Base-by-base conservation (phyloP, 148 eudicot genomes). In the Cornus florida region DNA sequence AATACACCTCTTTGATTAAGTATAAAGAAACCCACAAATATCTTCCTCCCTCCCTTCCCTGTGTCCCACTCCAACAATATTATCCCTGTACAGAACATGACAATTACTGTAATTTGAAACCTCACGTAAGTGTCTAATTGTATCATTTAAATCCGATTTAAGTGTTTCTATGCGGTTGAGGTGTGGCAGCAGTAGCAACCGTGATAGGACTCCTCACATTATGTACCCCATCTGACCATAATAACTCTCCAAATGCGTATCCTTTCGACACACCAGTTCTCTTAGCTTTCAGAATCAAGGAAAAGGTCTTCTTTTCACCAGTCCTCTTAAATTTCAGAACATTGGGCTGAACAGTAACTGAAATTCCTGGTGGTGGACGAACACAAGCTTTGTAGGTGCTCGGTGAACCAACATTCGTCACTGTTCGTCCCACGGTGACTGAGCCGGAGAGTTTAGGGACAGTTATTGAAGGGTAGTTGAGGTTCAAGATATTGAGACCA, bases 391-490 rank as follows among this genome's bases (percentile, higher is more conserved):
- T 38, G 31, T 91, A 91, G 7, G 53, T 75, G 1, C 85, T 91
- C 0, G 93, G 89, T 2, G 67, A 6, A 23, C 93, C 97, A 16
- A 93, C 95, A 79, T 91, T 91, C 81, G 81, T 93, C 69, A 93
- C 31, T 33, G 46, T 90, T 24, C 95, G 73, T 1, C 82, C 86
- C 17, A 90, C 70, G 8, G 90, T 88, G 19, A 85, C 80, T 1
- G 90, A 20, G 17, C 83, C 82, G 16, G 28, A 28, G 28, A 28
- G 28, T 28, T 28, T 28, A 1, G 28, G 28, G 28, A 28, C 28
- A 28, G 28, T 28, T 28, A 28, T 28, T 28, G 28, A 28, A 28
- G 28, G 28, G 28, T 28, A 28, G 28, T 28, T 28, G 75, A 90
- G 72, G 83, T 87, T 39, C 6, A 74, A 24, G 50, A 90, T 10